Base-by-base conservation (phyloP, 352 stramenopile species). In the Nothophytophthora sp. region DNA sequence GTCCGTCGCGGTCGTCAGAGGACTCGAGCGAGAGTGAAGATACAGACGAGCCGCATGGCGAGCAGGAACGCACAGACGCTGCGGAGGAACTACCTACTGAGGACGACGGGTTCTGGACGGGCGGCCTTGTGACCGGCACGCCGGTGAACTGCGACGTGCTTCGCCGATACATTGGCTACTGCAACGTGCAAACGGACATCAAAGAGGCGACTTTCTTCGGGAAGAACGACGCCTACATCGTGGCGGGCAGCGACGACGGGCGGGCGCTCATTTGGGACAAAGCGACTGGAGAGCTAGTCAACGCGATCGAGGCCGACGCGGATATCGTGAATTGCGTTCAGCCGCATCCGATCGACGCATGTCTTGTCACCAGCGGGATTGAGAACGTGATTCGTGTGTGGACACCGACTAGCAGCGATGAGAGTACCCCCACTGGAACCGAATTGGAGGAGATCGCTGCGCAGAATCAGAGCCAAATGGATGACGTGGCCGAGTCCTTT, bases 291-390 rank as follows among this genome's bases (percentile, higher is more conserved):
- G 61, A 81, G 32, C 45, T 97, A n/a, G 72, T 95, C 15, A 89
- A 88, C 25, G 81, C 87, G 1, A 80, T 96, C 40, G 67, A 86
- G 13, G 88, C 87, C 0, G 88, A 97, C 50, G 76, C 78, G 15
- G 75, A 90, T 46, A 93, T 96, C 47, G 76, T 96, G 12, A 96
- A 96, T 49, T 96, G 86, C 55, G 83, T 96, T n/a, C 86, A 88
- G 28, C 69, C 77, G 6, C 88, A 96, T 67, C 87, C 87, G 1
- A 73, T 76, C 24, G 80, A 94, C 29, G 61, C 75, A 7, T 88
- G 86, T 43, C 50, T 96, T 15, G 86, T 85, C 16, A 95, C 86
- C 10, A 92, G 81, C 35, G 84, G 84, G 3, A 92, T 94, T 35
- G 84, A 94, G 48, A 76, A 87, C 38, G 81, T 94, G 2, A 81